Base-by-base conservation (phyloP, 2,329 filamentous ascomycete genomes). In the Fusarium burgessii region DNA sequence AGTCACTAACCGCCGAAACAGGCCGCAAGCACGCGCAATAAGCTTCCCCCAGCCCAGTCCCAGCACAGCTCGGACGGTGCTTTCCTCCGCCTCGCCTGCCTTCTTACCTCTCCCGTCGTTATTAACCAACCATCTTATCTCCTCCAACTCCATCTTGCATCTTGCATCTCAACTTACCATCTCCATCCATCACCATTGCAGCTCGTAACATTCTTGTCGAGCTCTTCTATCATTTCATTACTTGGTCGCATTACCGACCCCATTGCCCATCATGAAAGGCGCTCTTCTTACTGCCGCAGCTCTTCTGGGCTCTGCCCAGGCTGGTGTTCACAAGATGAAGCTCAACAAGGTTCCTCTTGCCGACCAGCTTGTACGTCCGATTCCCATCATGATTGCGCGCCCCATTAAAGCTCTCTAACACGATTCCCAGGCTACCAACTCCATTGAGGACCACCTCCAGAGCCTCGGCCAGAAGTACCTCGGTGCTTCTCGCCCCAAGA, bases 381-480 rank as follows among this genome's bases (percentile, higher is more conserved):
- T 45, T 33, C 41, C 23, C 43, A 32, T 27, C 38, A 62, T 65
- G 20, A 29, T 40, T 50, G 55, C 52, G 32, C 49, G 20, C 38
- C 35, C 14, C 27, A 13, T 25, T 43, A 18, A 41, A 52, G 40
- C 38, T 50, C 56, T 42, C 66, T 76, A 60, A 77, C 49, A 42
- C 51, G 23, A 62, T 52, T 13, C 11, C n/a, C 58, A 96, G 93
- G 89, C 93, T 80, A 86, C 90, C 74, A 89, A 92, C 79, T 93
- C 92, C 80, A 90, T 99, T 80, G 90, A 94, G 79, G 86, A 90
- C 69, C 95, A 98, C 79, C 88, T 94, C 75, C 90, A 91, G 81
- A 90, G 91, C 70, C 90, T 99, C 66, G 91, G 93, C 72, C 95
- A 98, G 87, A 99, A 98, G 89, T 98, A 98, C 87, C 92, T 98